phyloP scores from a whole-genome alignment of 441 rosid species.

The Kokia cookei region DNA sequence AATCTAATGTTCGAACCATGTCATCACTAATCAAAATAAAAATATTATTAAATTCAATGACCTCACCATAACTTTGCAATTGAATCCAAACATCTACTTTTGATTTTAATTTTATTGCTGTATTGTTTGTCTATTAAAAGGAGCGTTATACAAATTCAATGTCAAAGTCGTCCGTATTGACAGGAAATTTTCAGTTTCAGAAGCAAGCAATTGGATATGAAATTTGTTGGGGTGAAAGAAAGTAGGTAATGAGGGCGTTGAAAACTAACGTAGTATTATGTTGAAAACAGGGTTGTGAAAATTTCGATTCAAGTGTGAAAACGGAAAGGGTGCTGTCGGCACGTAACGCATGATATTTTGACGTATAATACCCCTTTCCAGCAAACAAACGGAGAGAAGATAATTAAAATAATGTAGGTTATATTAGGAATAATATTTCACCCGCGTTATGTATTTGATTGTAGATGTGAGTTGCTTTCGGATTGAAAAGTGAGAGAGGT shows the following conservation, averaged over 20 bases:
- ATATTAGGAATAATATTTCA: too few species aligned
- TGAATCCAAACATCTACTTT: too few species aligned
- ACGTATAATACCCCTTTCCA: neutral
- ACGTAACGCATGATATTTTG: neutral
- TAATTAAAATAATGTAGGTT: neutral
- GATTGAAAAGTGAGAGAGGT: too few species aligned
- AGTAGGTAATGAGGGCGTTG: neutral
- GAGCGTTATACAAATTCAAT: too few species aligned
- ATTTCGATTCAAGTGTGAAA: neutral
- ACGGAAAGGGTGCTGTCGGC: neutral
- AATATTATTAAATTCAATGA: too few species aligned
- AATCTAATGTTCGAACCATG: too few species aligned
- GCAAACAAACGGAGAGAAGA: neutral
- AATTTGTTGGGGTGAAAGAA: neutral
- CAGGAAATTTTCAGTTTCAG: neutral
- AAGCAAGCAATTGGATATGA: neutral
- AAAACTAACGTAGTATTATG: neutral
- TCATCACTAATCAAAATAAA: too few species aligned
- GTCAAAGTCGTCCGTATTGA: neutral
- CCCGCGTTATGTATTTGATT: too few species aligned
- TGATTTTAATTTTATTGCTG: too few species aligned
- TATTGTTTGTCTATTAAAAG: too few species aligned
- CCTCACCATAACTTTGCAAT: too few species aligned
- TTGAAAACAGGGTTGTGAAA: neutral
- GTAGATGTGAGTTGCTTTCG: too few species aligned